These are phyloP conservation scores for Antitrichia curtipendula DNA, from an alignment of 225 moss, liverwort and hornwort genomes.

Conservation along the genomic window DNA sequence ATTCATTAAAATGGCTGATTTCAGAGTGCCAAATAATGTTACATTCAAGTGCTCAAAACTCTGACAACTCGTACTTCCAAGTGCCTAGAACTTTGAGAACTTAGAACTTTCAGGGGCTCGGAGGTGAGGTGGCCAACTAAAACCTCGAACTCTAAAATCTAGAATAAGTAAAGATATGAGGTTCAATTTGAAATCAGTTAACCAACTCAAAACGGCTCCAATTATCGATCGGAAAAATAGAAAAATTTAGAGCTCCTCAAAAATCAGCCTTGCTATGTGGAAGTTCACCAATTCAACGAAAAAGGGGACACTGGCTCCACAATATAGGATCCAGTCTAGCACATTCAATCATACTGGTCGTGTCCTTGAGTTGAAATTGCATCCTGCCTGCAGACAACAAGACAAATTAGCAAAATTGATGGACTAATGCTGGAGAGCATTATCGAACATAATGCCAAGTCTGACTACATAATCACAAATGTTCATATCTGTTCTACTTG, in stretches of 20 bases:
- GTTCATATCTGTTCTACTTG: neutral
- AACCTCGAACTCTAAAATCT: neutral
- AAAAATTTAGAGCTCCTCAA: too few species aligned
- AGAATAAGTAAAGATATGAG: neutral
- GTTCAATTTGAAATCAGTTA: neutral
- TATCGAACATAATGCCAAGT: neutral
- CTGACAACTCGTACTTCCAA: neutral
- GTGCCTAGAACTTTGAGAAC: neutral
- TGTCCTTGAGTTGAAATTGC: neutral
- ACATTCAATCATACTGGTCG: neutral
- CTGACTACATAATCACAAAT: too few species aligned
- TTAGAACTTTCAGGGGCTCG: neutral
- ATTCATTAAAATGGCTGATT: neutral
- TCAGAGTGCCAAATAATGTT: neutral
- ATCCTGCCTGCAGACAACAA: neutral
- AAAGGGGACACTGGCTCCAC: neutral
- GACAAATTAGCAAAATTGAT: neutral
- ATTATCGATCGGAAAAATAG: neutral
- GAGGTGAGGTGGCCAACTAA: neutral
- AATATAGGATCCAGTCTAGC: neutral
- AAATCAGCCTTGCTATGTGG: neutral
- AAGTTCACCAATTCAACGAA: neutral
- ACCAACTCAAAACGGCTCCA: neutral
- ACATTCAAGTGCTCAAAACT: neutral
- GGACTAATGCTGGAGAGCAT: neutral